Percentiles rank a stretch among this genome's conserved stretches.
These are phyloP conservation scores for Camelina sativa DNA, from an alignment of 345 rosid genomes.

Conservation along the genomic window DNA sequence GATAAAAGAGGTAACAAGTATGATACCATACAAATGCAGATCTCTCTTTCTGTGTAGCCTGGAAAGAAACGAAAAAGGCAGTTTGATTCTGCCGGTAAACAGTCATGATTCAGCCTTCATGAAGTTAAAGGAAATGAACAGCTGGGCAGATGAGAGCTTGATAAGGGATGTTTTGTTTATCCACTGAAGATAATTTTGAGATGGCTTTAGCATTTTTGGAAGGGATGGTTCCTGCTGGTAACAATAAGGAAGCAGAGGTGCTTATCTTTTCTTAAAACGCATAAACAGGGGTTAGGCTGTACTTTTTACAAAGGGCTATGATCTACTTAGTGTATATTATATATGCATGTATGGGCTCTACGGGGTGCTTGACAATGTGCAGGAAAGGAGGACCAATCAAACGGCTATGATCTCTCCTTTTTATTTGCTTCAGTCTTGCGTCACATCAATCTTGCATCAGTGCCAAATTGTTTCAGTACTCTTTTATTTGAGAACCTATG, in stretches of 20 bases:
- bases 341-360: too few species aligned
- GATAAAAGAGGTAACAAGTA: conserved; percentile 87
- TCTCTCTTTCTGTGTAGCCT: conserved; percentile 96
- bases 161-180: conserved; percentile 60
- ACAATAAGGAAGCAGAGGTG: conserved; percentile 32
- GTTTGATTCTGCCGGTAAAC: conserved; percentile 24
- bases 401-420: not conserved
- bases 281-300: too few species aligned
- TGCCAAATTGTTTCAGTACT: not conserved
- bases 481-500: not conserved
- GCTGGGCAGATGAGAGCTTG: conserved; percentile 71
- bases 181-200: conserved; percentile 52
- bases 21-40: conserved; percentile 79
- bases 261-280: not conserved
- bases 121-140: conserved; percentile 54
- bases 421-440: not conserved
- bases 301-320: too few species aligned
- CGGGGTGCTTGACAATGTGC: too few species aligned
- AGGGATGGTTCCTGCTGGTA: conserved; percentile 50
- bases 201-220: conserved; percentile 63
- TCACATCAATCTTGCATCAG: not conserved
- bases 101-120: conserved; percentile 42
- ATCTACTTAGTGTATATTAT: too few species aligned
- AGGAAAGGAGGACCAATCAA: too few species aligned
- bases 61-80: conserved; percentile 43